Percentiles rank a stretch among this genome's conserved stretches.
Evolutionary conservation across 352 stramenopile genomes (phyloP).

Genomic region (Hyaloperonospora brassicae): DNA sequence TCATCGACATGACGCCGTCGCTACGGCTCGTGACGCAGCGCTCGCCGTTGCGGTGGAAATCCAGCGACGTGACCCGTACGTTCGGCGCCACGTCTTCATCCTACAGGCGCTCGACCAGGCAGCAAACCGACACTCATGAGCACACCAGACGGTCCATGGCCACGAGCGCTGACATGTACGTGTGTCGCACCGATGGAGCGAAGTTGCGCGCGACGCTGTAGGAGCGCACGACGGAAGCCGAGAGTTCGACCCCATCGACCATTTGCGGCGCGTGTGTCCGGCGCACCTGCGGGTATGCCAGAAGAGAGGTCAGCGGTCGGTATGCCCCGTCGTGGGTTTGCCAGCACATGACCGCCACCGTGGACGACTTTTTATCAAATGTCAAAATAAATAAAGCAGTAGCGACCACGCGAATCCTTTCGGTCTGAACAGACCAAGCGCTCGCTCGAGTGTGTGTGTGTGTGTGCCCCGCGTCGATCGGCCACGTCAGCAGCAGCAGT

Average conservation of each 20-base stretch:
- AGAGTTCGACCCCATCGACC: slow-evolving; percentile 35
- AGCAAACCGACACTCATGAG: slow-evolving; percentile 1
- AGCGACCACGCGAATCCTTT: too few species aligned
- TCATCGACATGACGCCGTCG: slow-evolving; percentile 70
- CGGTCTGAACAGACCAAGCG: too few species aligned
- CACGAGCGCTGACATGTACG: too few species aligned
- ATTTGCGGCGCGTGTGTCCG: neutral
- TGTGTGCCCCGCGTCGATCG: neutral
- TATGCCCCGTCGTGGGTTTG: slow-evolving; percentile 8
- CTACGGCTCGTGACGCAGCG: slow-evolving; percentile 66
- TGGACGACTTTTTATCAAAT: too few species aligned
- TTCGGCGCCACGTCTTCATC: slow-evolving; percentile 58
- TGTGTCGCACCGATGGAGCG: slow-evolving; percentile 34
- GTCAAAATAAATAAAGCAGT: too few species aligned
- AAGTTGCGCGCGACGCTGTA: slow-evolving; percentile 70
- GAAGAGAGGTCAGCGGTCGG: neutral
- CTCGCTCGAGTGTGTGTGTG: too few species aligned
- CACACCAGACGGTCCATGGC: neutral
- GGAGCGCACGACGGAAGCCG: slow-evolving; percentile 48
- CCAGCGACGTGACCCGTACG: slow-evolving; percentile 47
- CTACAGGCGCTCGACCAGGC: slow-evolving; percentile 5
- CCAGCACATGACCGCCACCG: slow-evolving; percentile 3
- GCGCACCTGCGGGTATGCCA: slow-evolving; percentile 6
- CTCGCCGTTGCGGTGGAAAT: slow-evolving; percentile 76
- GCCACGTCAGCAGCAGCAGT: neutral